A percentile compares a stretch with the other conserved stretches of the same genome.
Evolutionary conservation across 805 yeast genomes (phyloP).

Genomic region (Candida argentea): DNA sequence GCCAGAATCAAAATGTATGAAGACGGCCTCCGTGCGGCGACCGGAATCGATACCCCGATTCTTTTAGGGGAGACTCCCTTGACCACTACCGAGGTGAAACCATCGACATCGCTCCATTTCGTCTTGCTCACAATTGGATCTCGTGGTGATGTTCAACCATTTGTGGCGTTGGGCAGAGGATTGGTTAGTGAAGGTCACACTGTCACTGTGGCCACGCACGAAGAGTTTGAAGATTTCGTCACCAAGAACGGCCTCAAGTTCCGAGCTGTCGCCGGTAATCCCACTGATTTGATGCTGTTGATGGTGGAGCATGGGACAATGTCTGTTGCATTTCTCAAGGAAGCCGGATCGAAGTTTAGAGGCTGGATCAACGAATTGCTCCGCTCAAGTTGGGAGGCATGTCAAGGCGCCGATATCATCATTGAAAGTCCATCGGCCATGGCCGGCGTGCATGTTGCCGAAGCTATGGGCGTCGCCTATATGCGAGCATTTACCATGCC

Average conservation of each 20-base stretch:
- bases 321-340: conserved; percentile 72
- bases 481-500: conserved; percentile 97
- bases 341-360: conserved; percentile 70
- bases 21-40: conserved; percentile 47
- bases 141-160: conserved; percentile 95
- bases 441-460: conserved; percentile 94
- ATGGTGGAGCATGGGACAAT: conserved; percentile 89
- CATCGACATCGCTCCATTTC: conserved; percentile 46
- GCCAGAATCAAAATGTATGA: conserved; percentile 62
- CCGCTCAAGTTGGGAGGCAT: conserved; percentile 73
- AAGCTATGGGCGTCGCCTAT: conserved; percentile 80
- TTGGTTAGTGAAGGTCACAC: conserved; percentile 71
- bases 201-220: conserved; percentile 79
- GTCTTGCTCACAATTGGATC: conserved; percentile 85
- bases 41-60: conserved; percentile 60
- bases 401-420: conserved; percentile 70
- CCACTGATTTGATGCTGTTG: conserved; percentile 80
- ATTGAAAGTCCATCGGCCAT: conserved; percentile 96
- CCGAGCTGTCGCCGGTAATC: conserved; percentile 80
- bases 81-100: conserved; percentile 39
- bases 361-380: conserved; percentile 77
- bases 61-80: conserved; percentile 58
- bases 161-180: conserved; percentile 80
- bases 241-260: conserved; percentile 56
- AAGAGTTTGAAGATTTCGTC: conserved; percentile 73